Evolutionary conservation across 768 basidiomycete species (phyloP), one percentile per base, ranked within the genome.

Genomic region (Baorangia bicolor): DNA sequence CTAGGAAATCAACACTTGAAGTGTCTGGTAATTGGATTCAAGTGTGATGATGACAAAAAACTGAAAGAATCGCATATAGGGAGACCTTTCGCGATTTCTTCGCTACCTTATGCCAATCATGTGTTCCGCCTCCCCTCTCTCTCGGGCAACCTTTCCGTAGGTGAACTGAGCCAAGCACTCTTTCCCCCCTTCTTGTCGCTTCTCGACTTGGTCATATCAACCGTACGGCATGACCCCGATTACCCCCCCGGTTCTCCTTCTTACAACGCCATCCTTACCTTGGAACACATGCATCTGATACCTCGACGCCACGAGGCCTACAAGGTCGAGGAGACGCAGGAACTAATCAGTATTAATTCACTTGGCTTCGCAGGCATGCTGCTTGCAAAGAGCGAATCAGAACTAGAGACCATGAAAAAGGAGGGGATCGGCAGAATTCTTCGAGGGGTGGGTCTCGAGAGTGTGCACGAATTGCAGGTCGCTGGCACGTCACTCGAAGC

Each of bases 291-390:
- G 55, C 86, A 96, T 70, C 54, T 97, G 53, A 84, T 98, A 64
- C 95, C 95, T 30, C 85, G 95, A 37, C 77, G 77, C 46, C 72
- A 73, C 31, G 92, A 93, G 66, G 72, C 69, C n/a, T 80, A 87
- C 69, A 69, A 64, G 12, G 71, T 89, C 5, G 57, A 71, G 50
- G 77, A 75, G 47, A 81, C 81, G 3, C 82, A 83, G n/a, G 80
- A 83, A 33, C 57, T 71, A 51, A 64, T 98, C 27, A 82, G 83
- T 63, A 78, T 98, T 40, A 97, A 98, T 70, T 81, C 95, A 42
- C 78, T 97, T 45, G 95, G 92, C 14, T 97, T 88, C 68, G 90
- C 92, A 8, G 95, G 95, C 1, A 84, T 92, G 86, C 63, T 97
- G 57, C 81, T 97, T 51, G 92, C 91, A 25, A 92, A 89, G 76